Base-by-base conservation (phyloP, 179 eudicot genomes). In the Vitellaria paradoxa region DNA sequence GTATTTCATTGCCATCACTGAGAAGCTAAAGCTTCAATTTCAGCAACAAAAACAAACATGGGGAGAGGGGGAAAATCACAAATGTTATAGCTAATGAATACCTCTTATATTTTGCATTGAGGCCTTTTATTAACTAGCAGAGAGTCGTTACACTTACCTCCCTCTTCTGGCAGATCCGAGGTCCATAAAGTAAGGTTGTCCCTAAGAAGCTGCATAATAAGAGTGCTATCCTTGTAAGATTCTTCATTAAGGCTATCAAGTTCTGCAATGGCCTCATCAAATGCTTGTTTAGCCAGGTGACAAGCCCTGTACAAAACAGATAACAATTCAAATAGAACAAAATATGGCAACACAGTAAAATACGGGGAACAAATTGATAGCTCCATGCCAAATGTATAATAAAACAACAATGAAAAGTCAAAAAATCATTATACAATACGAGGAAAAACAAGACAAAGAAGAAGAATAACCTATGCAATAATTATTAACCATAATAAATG, bases 191-290 rank as follows among this genome's bases (percentile, higher is more conserved):
- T 30, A 30, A 30, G 37, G 37, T 30, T 30, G 49, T 80, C 78
- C 65, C 78, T 69, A 15, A 80, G 79, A 74, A 80, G 82, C 64
- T 80, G 82, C 82, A 80, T 61, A 3, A 75, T 75, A n/a, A 80
- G 82, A 64, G 82, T 80, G 79, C 79, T 76, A 61, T 80, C 82
- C 79, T 80, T 80, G 74, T 75, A 75, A 57, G 79, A 75, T 20
- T 69, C 82, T 63, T 80, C 82, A 70, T 63, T 75, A 30, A 80
- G 82, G 79, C 76, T 80, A 76, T 80, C 82, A 76, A 80, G 82
- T 64, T 76, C 79, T 0, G 82, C 79, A 76, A 80, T 80, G 18
- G 82, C 79, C 65, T 80, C 79, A 53, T 80, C 37, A 30, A 30
- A 30, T 30, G 37, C 37, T 30, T 30, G 37, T 30, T 30, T 30